Base-by-base conservation (phyloP, 192 early-diverging fungal species). In the Allomyces arbusculus region DNA sequence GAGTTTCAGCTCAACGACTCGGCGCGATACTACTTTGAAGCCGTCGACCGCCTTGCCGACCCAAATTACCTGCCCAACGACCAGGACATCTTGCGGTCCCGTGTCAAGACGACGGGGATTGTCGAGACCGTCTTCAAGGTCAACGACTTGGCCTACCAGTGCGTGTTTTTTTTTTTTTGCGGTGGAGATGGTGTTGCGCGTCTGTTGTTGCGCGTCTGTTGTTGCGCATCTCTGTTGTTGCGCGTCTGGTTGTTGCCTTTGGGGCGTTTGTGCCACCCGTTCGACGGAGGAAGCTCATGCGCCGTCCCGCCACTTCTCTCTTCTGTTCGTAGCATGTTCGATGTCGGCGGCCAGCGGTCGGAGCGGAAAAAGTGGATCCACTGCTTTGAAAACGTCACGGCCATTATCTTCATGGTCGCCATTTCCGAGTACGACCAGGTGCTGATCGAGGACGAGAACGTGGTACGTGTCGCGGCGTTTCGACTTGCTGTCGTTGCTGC, bases 331-430 rank as follows among this genome's bases (percentile, higher is more conserved):
- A 40, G 90, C 67, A 91, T 97, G 89, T 89, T 91, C 74, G 94
- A 97, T 79, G 94, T 97, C 62, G 94, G 94, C 71, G 94, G 94
- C 50, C 94, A 97, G 81, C 86, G 94, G 58, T 93, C 91, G 44
- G 94, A 97, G 79, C 84, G 94, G 70, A 97, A 97, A 71, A 97
- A 97, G 79, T 95, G 94, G 94, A 94, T 95, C 70, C 94, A 95
- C 77, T 97, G 92, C 70, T 97, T 97, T 68, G 94, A 97, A 73
- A 91, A 93, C 69, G 92, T 95, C 24, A 95, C 91, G 0, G 88
- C 91, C 7, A 92, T 97, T 66, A 79, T 97, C 33, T 97, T 97
- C 75, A 73, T 97, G 72, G 92, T 94, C 23, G 94, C 94, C 28
- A 92, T 95, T 64, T 85, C 82, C 24, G 92, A 95, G 78, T 97